Conservation (phyloP, 2,329 filamentous ascomycete genomes). For the Penicillium hordei region DNA sequence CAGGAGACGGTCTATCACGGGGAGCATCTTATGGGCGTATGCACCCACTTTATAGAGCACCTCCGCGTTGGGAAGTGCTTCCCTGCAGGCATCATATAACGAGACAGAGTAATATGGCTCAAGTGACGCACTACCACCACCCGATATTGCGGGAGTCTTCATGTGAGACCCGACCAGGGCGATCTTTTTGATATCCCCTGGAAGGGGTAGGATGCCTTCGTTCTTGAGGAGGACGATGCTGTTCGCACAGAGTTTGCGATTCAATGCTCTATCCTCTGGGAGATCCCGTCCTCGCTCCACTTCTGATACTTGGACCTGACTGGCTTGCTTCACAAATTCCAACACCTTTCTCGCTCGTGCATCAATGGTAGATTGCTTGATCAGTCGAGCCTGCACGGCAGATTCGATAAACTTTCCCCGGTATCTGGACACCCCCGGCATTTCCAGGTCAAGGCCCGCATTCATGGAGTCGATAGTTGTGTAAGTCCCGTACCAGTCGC, state of each 20-base stretch:
- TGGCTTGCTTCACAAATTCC: constrained; percentile 31
- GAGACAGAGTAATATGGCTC: constrained; percentile 37
- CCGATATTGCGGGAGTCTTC: constrained; percentile 36
- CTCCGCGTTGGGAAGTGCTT: constrained; percentile 15
- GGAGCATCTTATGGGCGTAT: constrained; percentile 36
- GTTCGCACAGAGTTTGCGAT: constrained; percentile 16
- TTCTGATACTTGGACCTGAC: constrained; percentile 10
- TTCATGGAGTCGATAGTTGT: constrained; percentile 21
- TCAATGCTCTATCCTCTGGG: constrained; percentile 20
- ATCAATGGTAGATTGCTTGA: constrained; percentile 29
- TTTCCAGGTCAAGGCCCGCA: constrained; percentile 30
- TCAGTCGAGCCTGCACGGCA: constrained; percentile 30
- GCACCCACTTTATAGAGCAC: constrained; percentile 22
- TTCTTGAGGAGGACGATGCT: constrained; percentile 26
- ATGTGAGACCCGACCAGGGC: constrained; percentile 36
- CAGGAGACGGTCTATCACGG: constrained; percentile 31
- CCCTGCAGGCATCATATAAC: constrained; percentile 32
- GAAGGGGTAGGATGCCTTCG: constrained; percentile 21
- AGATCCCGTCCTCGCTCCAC: constrained; percentile 15
- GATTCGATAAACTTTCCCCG: constrained; percentile 38
- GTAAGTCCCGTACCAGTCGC: constrained; percentile 33
- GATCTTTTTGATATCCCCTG: constrained; percentile 15
- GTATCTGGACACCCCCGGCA: constrained; percentile 24
- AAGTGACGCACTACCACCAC: constrained; percentile 37
- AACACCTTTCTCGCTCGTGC: constrained; percentile 34